Evolutionary conservation across 345 rosid species (phyloP).

Genomic region (Eucalyptus rudis): DNA sequence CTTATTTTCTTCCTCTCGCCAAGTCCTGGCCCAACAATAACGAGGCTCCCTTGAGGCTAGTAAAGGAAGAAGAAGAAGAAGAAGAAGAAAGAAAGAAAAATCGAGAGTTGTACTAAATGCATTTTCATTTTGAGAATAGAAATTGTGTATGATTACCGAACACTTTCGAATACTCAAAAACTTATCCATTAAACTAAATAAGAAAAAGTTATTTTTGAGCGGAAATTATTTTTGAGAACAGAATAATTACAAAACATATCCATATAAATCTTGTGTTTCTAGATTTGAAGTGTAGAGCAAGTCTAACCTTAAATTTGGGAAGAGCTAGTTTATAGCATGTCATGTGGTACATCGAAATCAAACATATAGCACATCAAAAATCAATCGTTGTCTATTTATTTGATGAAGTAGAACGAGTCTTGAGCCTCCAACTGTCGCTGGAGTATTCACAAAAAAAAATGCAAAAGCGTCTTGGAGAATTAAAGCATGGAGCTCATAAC

Average conservation of each 20-base stretch:
- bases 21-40: no score
- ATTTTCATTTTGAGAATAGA: no score
- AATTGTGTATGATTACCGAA: accelerated
- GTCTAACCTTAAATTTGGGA: not conserved
- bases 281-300: not conserved
- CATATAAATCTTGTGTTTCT: not conserved
- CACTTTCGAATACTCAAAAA: no score
- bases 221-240: no score
- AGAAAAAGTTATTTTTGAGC: no score
- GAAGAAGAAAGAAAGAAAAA: no score
- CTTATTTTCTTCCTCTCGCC: no score
- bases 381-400: not conserved
- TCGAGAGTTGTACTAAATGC: accelerated
- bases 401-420: not conserved
- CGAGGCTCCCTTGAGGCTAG: no score
- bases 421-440: not conserved
- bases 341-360: not conserved
- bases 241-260: no score
- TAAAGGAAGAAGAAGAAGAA: no score
- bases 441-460: no score
- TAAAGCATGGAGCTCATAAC: not conserved
- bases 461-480: not conserved
- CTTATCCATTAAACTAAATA: no score
- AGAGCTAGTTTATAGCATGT: not conserved
- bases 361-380: not conserved